A percentile compares a stretch with the other conserved stretches of the same genome.
These are phyloP conservation scores for Mycena indigotica DNA, from an alignment of 768 basidiomycete species.

Conservation along the genomic window DNA sequence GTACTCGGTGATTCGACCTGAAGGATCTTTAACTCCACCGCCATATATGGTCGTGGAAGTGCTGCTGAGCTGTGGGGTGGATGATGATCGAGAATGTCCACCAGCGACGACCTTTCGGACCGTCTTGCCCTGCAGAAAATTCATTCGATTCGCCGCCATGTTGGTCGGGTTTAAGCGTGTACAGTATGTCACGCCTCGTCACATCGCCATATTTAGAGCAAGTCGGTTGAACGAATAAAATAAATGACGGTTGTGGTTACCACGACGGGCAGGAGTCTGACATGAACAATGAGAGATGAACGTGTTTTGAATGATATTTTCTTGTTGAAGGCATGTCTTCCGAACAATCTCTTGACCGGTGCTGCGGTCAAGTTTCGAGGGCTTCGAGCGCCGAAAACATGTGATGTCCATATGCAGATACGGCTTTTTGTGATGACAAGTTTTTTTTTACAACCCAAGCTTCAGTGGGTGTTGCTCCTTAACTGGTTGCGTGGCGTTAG, in stretches of 20 bases:
- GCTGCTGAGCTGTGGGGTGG: conserved; percentile 66
- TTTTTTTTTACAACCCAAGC: too few relatives aligned
- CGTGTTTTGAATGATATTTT: neutral
- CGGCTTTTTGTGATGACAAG: too few relatives aligned
- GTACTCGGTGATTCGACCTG: conserved; percentile 79
- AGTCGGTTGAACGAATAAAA: too few relatives aligned
- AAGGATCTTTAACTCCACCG: conserved; percentile 84
- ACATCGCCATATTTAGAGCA: too few relatives aligned
- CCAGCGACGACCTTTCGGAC: conserved; percentile 63
- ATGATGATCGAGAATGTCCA: conserved; percentile 59
- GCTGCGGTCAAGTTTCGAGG: too few relatives aligned
- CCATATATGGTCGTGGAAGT: conserved; percentile 76
- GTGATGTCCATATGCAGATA: too few relatives aligned
- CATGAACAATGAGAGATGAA: too few relatives aligned
- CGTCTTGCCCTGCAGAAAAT: conserved; percentile 75
- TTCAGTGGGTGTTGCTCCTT: too few relatives aligned
- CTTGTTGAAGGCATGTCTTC: neutral
- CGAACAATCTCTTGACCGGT: neutral
- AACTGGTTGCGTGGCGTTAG: too few relatives aligned
- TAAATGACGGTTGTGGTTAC: too few relatives aligned
- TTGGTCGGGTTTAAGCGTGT: neutral
- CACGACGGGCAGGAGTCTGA: too few relatives aligned
- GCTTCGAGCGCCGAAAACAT: neutral
- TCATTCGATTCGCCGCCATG: conserved; percentile 27
- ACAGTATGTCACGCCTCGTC: neutral